Evolutionary conservation across 352 stramenopile species (phyloP), one percentile per base, ranked within the genome.

Genomic region (Pythium rishiriense): DNA sequence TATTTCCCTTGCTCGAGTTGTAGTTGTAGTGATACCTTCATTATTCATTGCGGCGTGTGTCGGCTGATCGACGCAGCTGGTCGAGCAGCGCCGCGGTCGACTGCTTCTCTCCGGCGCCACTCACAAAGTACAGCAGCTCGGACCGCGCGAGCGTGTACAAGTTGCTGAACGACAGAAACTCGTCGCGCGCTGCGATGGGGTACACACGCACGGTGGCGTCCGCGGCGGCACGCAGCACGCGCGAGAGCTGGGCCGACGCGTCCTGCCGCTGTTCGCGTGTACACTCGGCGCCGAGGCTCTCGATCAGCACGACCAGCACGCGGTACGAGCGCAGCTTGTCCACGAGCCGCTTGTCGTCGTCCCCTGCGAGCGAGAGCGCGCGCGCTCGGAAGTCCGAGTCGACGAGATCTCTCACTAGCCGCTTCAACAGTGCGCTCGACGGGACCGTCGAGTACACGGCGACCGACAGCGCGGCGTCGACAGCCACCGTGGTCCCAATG

Each of bases 141-240:
- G 83, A 90, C 41, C 79, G 74, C 25, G 80, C 70, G 12, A 92
- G 70, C 19, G 75, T 90, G 69, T 92, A 92, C 64, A 90, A 70
- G 47, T 90, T 88, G 69, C 81, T 90, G 25, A 90, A 73, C 54
- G 87, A 81, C 7, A 92, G 45, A 28, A 87, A 87, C 53, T 92
- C 84, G 26, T 39, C 55, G 22, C 81, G 76, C 33, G 83, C 76
- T 5, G 88, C 61, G 14, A 93, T 68, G 0, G 83, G 81, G 10
- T 88, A 73, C 28, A 93, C 79, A 12, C 59, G 76, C 48, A 73
- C 74, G 19, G 60, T 43, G 4, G 68, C 72, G 17, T 4, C 67
- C n/a, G 14, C 56, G 62, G 73, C 69, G n/a, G 60, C 72, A 17
- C 58, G 73, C 17, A 90, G 68, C 39, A 88, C 66, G 4, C 48